These are phyloP conservation scores for Cicer bijugum DNA, from an alignment of 306 rosid genomes.

Conservation along the genomic window DNA sequence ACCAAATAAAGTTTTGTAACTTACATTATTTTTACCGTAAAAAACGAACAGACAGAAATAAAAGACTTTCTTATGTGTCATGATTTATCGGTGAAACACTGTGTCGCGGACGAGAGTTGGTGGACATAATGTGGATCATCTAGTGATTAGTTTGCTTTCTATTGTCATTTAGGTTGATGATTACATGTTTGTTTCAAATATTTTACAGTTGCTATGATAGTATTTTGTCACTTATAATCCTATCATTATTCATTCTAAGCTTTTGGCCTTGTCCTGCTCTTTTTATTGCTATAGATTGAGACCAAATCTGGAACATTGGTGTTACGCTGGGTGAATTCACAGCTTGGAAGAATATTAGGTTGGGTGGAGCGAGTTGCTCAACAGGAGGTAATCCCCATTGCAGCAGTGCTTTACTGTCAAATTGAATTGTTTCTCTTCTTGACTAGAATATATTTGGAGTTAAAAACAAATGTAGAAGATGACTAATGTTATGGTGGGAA, in stretches of 20 bases:
- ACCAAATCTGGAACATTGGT: conserved; percentile 93
- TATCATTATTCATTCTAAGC: conserved; percentile 27
- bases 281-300: conserved; percentile 68
- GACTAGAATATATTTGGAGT: conserved; percentile 24
- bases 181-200: conserved; percentile 13
- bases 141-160: conserved; percentile 18
- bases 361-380: conserved; percentile 94
- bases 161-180: conserved; percentile 31
- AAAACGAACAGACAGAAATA: neutral
- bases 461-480: neutral
- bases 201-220: conserved; percentile 16
- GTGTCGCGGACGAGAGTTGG: conserved; percentile 8
- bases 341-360: conserved; percentile 87
- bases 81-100: conserved; percentile 21
- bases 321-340: conserved; percentile 96
- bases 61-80: conserved; percentile 38
- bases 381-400: conserved; percentile 71
- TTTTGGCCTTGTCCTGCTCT: conserved; percentile 26
- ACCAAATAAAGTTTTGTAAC: no score
- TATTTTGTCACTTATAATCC: conserved; percentile 32
- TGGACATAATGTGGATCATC: conserved; percentile 35
- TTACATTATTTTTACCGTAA: no score
- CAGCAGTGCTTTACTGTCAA: conserved; percentile 24
- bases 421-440: conserved; percentile 35
- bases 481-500: conserved; percentile 6